phyloP scores from a whole-genome alignment of 1,284 basidiomycete genomes.

The Coniophora puteana region DNA sequence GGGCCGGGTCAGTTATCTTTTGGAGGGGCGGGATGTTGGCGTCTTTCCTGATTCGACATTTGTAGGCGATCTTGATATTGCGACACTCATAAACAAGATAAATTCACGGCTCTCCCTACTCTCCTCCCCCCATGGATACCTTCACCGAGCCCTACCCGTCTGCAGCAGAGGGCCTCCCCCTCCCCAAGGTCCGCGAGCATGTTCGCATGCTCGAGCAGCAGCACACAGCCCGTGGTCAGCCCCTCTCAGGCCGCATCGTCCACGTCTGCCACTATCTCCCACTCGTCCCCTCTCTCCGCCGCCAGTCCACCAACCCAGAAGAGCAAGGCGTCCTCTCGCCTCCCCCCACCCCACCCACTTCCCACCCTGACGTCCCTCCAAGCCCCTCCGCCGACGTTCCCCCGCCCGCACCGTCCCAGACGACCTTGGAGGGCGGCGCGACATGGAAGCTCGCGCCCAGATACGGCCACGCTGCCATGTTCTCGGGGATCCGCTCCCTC shows the following conservation, averaged over 20 bases:
- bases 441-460: constrained; percentile 85
- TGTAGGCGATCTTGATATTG: too few species aligned
- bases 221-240: constrained; percentile 63
- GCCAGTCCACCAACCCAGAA: constrained; percentile 43
- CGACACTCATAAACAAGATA: too few species aligned
- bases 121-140: constrained; percentile 38
- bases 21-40: too few species aligned
- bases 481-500: constrained; percentile 87
- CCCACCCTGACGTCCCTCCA: constrained; percentile 39
- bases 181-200: constrained; percentile 56
- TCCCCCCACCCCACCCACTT: constrained; percentile 61
- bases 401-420: constrained; percentile 9
- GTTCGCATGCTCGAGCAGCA: constrained; percentile 65
- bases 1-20: too few species aligned
- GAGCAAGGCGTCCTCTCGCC: constrained; percentile 57
- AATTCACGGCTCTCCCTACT: too few species aligned
- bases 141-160: constrained; percentile 41
- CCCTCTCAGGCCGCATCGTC: constrained; percentile 80
- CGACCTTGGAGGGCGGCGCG: too few species aligned
- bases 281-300: constrained; percentile 54
- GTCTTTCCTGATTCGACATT: too few species aligned
- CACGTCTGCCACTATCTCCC: constrained; percentile 87
- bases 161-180: constrained; percentile 34
- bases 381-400: constrained; percentile 20
- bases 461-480: constrained; percentile 94